These are phyloP conservation scores for Podospora pseudocomata DNA, from an alignment of 495 filamentous ascomycete species.

Conservation along the genomic window DNA sequence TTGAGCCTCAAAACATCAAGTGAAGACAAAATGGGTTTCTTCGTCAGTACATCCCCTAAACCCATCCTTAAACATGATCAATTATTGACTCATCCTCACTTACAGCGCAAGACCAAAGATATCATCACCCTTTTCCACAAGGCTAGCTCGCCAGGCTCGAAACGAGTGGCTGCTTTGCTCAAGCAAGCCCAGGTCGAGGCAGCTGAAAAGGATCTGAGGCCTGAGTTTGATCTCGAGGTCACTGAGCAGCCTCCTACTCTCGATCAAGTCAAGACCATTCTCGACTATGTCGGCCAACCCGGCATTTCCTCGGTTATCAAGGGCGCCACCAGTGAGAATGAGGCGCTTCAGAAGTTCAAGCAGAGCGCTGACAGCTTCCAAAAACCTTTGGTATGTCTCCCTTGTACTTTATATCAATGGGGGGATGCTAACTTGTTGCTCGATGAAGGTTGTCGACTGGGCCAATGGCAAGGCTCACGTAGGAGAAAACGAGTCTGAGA, in stretches of 20 bases:
- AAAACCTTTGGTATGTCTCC: constrained; percentile 62
- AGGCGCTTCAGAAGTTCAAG: constrained; percentile 74
- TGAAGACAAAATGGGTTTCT: background rate
- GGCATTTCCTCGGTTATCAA: constrained; percentile 59
- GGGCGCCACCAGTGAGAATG: constrained; percentile 64
- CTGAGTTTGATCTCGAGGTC: constrained; percentile 81
- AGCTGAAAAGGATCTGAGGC: constrained; percentile 47
- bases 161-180: constrained; percentile 64
- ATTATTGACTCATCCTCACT: background rate
- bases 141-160: constrained; percentile 60
- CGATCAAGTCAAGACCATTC: constrained; percentile 80
- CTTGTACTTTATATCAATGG: background rate
- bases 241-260: constrained; percentile 74
- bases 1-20: background rate
- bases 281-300: constrained; percentile 70
- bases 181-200: constrained; percentile 69
- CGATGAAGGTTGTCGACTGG: constrained; percentile 79
- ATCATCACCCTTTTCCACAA: constrained; percentile 95
- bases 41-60: background rate
- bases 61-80: background rate
- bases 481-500: constrained; percentile 77
- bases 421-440: constrained; percentile 14
- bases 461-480: constrained; percentile 76
- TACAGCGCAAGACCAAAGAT: constrained; percentile 67
- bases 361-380: constrained; percentile 57